Conservation (phyloP, 2,329 filamentous ascomycete genomes). For the Fusarium virguliforme region DNA sequence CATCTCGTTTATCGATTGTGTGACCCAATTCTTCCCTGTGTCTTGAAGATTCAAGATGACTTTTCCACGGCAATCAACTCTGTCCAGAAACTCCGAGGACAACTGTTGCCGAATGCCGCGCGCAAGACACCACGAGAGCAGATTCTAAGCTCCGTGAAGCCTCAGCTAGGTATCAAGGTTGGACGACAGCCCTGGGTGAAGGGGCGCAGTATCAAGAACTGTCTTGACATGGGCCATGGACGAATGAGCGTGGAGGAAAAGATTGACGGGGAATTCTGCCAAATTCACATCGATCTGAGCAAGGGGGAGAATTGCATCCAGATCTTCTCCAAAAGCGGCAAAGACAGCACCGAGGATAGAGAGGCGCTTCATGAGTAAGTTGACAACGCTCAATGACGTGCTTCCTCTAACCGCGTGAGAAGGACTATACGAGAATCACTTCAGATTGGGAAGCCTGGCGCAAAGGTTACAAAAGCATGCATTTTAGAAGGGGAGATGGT, state of each 20-base stretch:
- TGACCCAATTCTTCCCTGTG: conserved; percentile 78
- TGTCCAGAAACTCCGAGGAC: conserved; percentile 59
- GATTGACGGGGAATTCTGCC: conserved; percentile 91
- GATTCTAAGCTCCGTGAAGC: conserved; percentile 61
- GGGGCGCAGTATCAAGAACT: conserved; percentile 81
- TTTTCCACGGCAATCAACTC: conserved; percentile 73
- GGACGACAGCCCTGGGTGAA: conserved; percentile 77
- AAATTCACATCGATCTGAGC: conserved; percentile 83
- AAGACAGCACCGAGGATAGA: conserved; percentile 86
- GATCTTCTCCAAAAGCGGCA: conserved; percentile 94
- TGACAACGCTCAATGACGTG: background rate
- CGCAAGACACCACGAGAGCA: conserved; percentile 34
- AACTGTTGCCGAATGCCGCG: conserved; percentile 40
- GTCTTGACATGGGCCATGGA: conserved; percentile 74
- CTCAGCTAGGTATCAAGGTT: conserved; percentile 74
- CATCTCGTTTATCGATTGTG: conserved; percentile 71
- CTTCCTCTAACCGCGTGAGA: conserved; percentile 29
- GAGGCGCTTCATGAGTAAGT: conserved; percentile 70
- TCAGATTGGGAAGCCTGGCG: conserved; percentile 70
- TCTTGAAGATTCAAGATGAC: conserved; percentile 80
- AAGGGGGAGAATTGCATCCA: conserved; percentile 72
- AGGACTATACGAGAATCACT: conserved; percentile 76
- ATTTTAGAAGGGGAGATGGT: conserved; percentile 90
- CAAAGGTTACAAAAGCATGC: conserved; percentile 75
- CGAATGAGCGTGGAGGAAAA: conserved; percentile 85